Evolutionary conservation across 2,329 filamentous ascomycete species (phyloP).

Genomic region (Septoria linicola): DNA sequence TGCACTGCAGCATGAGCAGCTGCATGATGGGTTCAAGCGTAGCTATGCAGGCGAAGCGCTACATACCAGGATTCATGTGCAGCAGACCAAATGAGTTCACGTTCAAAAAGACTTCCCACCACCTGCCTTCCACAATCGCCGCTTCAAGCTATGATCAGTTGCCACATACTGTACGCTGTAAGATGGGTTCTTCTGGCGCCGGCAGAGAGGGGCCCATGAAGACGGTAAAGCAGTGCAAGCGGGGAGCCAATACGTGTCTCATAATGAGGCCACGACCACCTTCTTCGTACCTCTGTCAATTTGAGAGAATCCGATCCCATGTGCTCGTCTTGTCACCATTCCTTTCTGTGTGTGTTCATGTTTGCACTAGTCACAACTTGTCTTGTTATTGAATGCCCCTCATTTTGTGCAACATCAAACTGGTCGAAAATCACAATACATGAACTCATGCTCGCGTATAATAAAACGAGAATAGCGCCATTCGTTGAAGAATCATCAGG

Average conservation of each 20-base stretch:
- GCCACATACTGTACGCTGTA: background rate
- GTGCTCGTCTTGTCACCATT: too few relatives aligned
- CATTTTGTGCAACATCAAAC: background rate
- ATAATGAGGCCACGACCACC: too few relatives aligned
- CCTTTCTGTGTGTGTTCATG: background rate
- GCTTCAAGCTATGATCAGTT: conserved; percentile 2
- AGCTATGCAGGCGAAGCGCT: conserved; percentile 27
- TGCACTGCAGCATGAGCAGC: conserved; percentile 26
- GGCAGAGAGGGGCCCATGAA: background rate
- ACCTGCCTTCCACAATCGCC: background rate
- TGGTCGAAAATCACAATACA: too few relatives aligned
- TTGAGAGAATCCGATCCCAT: too few relatives aligned
- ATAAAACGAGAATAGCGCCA: too few relatives aligned
- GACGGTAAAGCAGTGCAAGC: background rate
- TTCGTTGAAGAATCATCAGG: too few relatives aligned
- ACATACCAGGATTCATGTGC: conserved; percentile 26
- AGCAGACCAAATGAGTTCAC: conserved; percentile 28
- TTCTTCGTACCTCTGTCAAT: too few relatives aligned
- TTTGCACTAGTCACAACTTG: too few relatives aligned
- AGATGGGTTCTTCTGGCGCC: background rate
- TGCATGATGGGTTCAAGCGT: conserved; percentile 30
- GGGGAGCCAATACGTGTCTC: too few relatives aligned
- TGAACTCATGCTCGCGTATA: too few relatives aligned
- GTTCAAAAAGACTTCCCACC: conserved; percentile 21
- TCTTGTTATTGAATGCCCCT: too few relatives aligned